Conservation (phyloP, 2,329 filamentous ascomycete genomes). For the Colletotrichum liriopes region DNA sequence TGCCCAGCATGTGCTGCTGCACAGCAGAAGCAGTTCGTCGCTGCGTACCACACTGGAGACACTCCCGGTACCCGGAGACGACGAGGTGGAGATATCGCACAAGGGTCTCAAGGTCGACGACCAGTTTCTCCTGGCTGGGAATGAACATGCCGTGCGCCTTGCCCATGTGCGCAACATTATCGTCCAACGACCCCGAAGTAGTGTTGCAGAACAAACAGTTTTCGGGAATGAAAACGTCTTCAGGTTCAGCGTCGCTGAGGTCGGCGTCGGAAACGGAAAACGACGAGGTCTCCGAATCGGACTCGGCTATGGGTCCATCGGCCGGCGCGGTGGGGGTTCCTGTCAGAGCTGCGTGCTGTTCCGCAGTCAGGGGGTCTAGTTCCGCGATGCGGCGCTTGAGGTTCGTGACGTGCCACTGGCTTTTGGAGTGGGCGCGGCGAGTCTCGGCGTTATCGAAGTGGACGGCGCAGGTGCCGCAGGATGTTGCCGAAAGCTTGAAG, state of each 20-base stretch:
- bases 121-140: constrained; percentile 55
- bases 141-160: constrained; percentile 63
- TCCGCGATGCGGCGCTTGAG: constrained; percentile 40
- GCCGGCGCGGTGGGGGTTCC: neutral
- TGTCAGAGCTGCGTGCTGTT: constrained; percentile 19
- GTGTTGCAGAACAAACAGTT: constrained; percentile 62
- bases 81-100: constrained; percentile 65
- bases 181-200: constrained; percentile 49
- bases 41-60: constrained; percentile 64
- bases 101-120: constrained; percentile 63
- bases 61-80: constrained; percentile 65
- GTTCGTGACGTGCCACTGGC: constrained; percentile 39
- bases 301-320: neutral
- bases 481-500: constrained; percentile 38
- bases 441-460: constrained; percentile 31
- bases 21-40: constrained; percentile 60
- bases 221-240: constrained; percentile 46
- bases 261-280: constrained; percentile 21
- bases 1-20: constrained; percentile 67
- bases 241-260: neutral
- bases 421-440: constrained; percentile 37
- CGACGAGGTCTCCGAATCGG: constrained; percentile 22
- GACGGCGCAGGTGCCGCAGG: constrained; percentile 36
- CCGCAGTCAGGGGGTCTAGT: constrained; percentile 23
- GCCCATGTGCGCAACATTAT: constrained; percentile 65